These are phyloP conservation scores for Sphagnurus paluster DNA, from an alignment of 1,284 basidiomycete genomes.

Conservation along the genomic window DNA sequence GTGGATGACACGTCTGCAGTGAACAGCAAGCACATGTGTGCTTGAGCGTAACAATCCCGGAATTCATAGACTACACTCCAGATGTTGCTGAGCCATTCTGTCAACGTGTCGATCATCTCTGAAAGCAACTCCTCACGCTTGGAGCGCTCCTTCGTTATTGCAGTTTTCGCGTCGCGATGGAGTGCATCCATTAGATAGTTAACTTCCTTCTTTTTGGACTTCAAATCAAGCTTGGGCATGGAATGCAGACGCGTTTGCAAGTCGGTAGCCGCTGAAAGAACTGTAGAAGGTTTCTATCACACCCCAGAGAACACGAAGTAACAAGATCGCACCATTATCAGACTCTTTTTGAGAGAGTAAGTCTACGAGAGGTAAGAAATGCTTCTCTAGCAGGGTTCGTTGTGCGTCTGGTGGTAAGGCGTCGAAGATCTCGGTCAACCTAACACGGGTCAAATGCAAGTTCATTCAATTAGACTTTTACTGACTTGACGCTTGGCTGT, in stretches of 20 bases:
- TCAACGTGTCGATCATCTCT: conserved; percentile 55
- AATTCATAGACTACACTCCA: conserved; percentile 62
- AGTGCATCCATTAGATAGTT: conserved; percentile 49
- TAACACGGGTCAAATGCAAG: conserved; percentile 18
- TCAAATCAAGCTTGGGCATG: conserved; percentile 51
- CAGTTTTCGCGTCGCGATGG: conserved; percentile 48
- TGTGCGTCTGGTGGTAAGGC: conserved; percentile 45
- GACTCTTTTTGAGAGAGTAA: conserved; percentile 32
- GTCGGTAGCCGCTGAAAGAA: conserved; percentile 31
- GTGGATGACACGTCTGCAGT: conserved; percentile 44
- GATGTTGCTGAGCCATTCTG: conserved; percentile 57
- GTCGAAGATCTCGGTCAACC: conserved; percentile 42
- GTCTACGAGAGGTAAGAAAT: conserved; percentile 42
- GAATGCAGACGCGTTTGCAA: conserved; percentile 37
- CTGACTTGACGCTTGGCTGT: conserved; percentile 13
- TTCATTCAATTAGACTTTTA: background rate
- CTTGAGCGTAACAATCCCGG: conserved; percentile 47
- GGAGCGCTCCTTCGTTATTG: conserved; percentile 51
- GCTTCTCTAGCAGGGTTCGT: conserved; percentile 41
- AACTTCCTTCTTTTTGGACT: conserved; percentile 53
- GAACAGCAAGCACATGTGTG: conserved; percentile 56
- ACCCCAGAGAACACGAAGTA: background rate
- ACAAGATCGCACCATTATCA: conserved; percentile 26
- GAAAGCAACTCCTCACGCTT: conserved; percentile 50
- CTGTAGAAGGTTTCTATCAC: conserved; percentile 14